Base-by-base conservation (phyloP, 805 yeast species). In the Wickerhamiella vanderwaltii region DNA sequence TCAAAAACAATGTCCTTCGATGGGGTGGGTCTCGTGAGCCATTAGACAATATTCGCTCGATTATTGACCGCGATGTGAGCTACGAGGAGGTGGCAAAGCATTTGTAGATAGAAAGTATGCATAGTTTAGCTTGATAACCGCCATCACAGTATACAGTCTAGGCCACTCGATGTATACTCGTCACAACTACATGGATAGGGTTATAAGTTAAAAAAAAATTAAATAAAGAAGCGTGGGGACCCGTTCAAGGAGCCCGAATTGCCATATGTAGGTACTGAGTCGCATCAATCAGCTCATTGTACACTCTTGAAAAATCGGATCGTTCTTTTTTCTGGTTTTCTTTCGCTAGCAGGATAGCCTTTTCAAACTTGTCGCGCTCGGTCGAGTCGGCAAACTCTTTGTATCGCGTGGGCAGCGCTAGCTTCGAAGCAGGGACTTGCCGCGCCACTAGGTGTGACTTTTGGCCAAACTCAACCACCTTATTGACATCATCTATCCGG, bases 1-100 rank as follows among this genome's bases (percentile, higher is more conserved):
- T 85, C 57, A 75, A 71, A 49, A 62, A 74, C 23, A 69, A 75
- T 44, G 78, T 91, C 0, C 63, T 91, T 45, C 73, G 73, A 53
- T 88, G 95, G 95, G 98, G 98, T 17, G 98, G 98, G 0, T 73
- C 93, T 2, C 69, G 75, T 46, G 86, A 84, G 53, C 93, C 97
- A 0, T 85, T 95, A 94, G 64, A 66, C 16, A 78, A 94, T 55
- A 64, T 91, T 13, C 82, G 93, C 1, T 81, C 80, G 44, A 86
- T 81, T 2, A 63, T 91, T 39, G 85, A 77, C 39, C 18, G 19
- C 6, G 67, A 72, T 23, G 75, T 51, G 11, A 47, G 48, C 25
- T 47, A 35, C 29, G 29, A 24, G 20, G 48, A 46, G 19, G 45
- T 49, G 2, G 55, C 54, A 12, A 35, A 45, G 12, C 19, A 37